These are phyloP conservation scores for Immersiella caudata DNA, from an alignment of 495 filamentous ascomycete genomes.

Conservation along the genomic window DNA sequence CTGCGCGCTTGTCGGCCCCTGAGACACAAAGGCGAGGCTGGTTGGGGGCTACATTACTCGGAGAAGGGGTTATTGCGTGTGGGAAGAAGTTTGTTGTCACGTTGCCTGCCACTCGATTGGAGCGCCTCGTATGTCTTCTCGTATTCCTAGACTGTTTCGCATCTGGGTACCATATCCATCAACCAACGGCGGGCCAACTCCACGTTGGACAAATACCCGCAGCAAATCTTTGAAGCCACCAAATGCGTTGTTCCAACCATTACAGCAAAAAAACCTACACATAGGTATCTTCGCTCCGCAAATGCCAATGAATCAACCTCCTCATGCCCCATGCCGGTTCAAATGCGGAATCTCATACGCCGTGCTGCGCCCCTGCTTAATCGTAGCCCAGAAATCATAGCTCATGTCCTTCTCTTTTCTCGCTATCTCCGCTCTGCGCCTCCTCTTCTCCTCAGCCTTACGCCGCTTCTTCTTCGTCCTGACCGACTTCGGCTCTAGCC, in stretches of 20 bases:
- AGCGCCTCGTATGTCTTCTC: no score
- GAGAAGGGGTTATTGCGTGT: no score
- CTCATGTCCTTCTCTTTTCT: slow-evolving; percentile 40
- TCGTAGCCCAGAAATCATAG: slow-evolving; percentile 51
- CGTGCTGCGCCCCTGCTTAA: slow-evolving; percentile 37
- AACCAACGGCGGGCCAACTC: no score
- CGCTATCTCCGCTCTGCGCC: slow-evolving; percentile 5
- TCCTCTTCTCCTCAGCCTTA: slow-evolving; percentile 25
- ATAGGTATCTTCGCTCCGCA: neutral
- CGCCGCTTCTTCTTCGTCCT: slow-evolving; percentile 31
- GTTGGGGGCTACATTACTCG: neutral
- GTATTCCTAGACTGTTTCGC: no score
- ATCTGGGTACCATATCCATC: no score
- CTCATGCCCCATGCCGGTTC: slow-evolving; percentile 34
- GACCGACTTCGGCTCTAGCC: slow-evolving; percentile 35
- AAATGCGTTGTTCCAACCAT: no score
- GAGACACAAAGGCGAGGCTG: neutral
- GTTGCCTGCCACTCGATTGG: no score
- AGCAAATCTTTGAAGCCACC: no score
- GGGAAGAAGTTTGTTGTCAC: no score
- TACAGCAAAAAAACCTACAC: neutral
- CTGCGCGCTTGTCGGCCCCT: neutral
- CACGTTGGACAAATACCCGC: no score
- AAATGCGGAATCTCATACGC: slow-evolving; percentile 48
- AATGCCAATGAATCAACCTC: neutral